Base-by-base conservation (phyloP, 345 rosid species). In the Eucalyptus camaldulensis region DNA sequence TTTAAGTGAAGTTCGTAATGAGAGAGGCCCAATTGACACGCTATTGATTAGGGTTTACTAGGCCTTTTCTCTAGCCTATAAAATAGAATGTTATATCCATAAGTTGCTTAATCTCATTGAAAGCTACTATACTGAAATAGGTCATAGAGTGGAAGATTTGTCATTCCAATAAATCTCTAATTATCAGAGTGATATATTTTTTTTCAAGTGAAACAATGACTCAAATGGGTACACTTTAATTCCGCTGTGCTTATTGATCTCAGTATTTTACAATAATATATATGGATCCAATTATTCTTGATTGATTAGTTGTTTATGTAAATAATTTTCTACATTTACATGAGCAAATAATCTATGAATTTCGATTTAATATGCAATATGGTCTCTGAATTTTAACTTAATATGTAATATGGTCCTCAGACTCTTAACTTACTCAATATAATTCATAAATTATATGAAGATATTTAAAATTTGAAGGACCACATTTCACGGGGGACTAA, bases 361-460 rank as follows among this genome's bases (percentile, higher is more conserved):
- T 16, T 31, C 5, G 0, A 2, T 33, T 2, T 17, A 69, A 31
- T 3, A 5, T 33, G 4, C 1, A 17, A 31, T 33, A 5, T 5
- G 22, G 0, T 16, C 0, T 5, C 2, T 31, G 1, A 31, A 69
- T 19, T 31, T 69, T 33, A 0, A 9, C 2, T 9, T 33, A 5
- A 33, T 8, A 8, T 4, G 13, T 5, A 16, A 67, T 31, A 31
- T 31, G 0, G 0, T 67, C 2, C 0, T 8, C 5, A 4, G 0
- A 31, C 12, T 31, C 5, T 29, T 65, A 29, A 65, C 3, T 1
- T 13, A 13, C 8, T 65, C 5, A 13, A 29, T 4, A 4, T 7
- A 6, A 15, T 1, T 1, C 10, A 6, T 29, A 13, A 13, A 29
- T 7, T 29, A 13, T 7, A 13, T 29, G 37, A n/a, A n/a, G 3